Evolutionary conservation across 2,329 filamentous ascomycete genomes (phyloP).

Genomic region (Calonectria honghensis): DNA sequence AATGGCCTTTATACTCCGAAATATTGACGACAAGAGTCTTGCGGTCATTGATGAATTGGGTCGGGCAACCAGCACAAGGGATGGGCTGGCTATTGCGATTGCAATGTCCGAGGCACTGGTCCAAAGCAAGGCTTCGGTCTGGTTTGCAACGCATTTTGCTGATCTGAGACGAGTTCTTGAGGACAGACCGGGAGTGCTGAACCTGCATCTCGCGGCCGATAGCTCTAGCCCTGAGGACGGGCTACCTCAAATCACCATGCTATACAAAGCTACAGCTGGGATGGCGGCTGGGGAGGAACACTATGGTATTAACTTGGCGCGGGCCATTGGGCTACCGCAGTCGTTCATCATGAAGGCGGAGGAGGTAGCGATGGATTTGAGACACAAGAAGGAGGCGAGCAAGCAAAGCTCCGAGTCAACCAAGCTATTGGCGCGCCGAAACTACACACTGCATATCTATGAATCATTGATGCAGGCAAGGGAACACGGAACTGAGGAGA

Average conservation of each 20-base stretch:
- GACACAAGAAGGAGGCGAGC: conserved; percentile 73
- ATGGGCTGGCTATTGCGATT: conserved; percentile 92
- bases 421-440: conserved; percentile 78
- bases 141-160: conserved; percentile 95
- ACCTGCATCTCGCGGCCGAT: conserved; percentile 86
- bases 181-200: conserved; percentile 86
- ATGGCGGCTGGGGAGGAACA: conserved; percentile 78
- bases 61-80: conserved; percentile 89
- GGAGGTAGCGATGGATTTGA: conserved; percentile 77
- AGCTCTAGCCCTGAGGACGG: conserved; percentile 71
- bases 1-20: conserved; percentile 92
- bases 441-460: conserved; percentile 82
- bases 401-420: conserved; percentile 76
- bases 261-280: conserved; percentile 88
- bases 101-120: conserved; percentile 93
- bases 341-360: conserved; percentile 81
- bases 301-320: conserved; percentile 90
- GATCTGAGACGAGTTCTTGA: conserved; percentile 86
- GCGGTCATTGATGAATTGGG: conserved; percentile 95
- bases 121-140: conserved; percentile 85
- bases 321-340: conserved; percentile 82
- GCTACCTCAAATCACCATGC: conserved; percentile 83
- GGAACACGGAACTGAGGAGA: conserved; percentile 76
- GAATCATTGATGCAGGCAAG: conserved; percentile 83
- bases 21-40: conserved; percentile 85